A percentile compares a stretch with the other conserved stretches of the same genome.
phyloP scores from a whole-genome alignment of 2,329 filamentous ascomycete species.

The Didymella segeticola region DNA sequence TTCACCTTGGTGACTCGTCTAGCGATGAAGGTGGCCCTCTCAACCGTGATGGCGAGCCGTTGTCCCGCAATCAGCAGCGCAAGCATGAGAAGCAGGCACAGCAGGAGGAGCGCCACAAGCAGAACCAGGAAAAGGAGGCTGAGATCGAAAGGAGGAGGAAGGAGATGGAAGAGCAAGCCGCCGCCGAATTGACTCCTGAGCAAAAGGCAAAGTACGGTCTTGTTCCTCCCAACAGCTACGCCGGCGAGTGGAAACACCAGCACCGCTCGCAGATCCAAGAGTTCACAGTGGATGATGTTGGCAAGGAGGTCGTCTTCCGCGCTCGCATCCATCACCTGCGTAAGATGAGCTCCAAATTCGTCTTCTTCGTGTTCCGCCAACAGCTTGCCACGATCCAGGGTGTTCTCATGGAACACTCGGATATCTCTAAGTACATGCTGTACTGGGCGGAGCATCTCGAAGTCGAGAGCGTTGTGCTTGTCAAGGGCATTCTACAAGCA shows the following conservation, averaged over 20 bases:
- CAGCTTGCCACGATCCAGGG: slow-evolving; percentile 85
- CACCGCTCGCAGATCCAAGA: slow-evolving; percentile 58
- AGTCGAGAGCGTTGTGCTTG: slow-evolving; percentile 77
- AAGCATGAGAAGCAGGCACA: slow-evolving; percentile 56
- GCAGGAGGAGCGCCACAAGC: slow-evolving; percentile 54
- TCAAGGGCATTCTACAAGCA: slow-evolving; percentile 74
- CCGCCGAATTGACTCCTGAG: slow-evolving; percentile 63
- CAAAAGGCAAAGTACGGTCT: slow-evolving; percentile 66
- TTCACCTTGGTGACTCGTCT: slow-evolving; percentile 44
- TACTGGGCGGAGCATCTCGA: slow-evolving; percentile 86
- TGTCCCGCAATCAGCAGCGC: slow-evolving; percentile 58
- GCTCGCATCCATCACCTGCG: slow-evolving; percentile 80
- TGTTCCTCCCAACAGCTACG: slow-evolving; percentile 64
- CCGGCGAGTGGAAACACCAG: slow-evolving; percentile 58
- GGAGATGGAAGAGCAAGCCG: slow-evolving; percentile 57
- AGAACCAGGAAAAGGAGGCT: slow-evolving; percentile 52
- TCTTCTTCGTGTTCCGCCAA: slow-evolving; percentile 86
- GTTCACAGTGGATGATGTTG: slow-evolving; percentile 60
- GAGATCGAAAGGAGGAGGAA: slow-evolving; percentile 57
- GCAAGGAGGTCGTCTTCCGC: slow-evolving; percentile 69
- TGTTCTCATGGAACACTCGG: slow-evolving; percentile 70
- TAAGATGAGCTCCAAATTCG: slow-evolving; percentile 79
- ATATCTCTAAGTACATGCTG: slow-evolving; percentile 75
- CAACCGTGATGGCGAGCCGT: slow-evolving; percentile 58
- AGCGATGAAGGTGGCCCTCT: slow-evolving; percentile 50